Evolutionary conservation across 371 early-diverging fungal species (phyloP).

Genomic region (Lichtheimia hyalospora): DNA sequence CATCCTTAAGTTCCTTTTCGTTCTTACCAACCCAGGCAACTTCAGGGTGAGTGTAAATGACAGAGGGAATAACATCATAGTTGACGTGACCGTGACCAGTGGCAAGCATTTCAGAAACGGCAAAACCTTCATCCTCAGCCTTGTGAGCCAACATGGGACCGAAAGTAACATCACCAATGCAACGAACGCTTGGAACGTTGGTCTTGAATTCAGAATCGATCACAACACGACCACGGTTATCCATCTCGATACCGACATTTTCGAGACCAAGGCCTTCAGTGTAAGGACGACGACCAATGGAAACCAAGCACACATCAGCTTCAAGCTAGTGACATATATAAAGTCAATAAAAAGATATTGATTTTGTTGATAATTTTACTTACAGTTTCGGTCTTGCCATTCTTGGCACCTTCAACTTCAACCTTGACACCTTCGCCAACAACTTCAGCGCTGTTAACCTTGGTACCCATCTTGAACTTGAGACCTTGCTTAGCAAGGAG

Average conservation of each 20-base stretch:
- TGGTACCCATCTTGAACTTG: slow-evolving; percentile 97
- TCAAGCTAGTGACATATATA: slow-evolving; percentile 67
- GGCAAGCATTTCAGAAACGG: slow-evolving; percentile 91
- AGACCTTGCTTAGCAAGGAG: slow-evolving; percentile 93
- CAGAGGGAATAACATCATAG: slow-evolving; percentile 97
- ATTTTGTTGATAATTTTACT: slow-evolving; percentile 23
- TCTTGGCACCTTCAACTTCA: slow-evolving; percentile 89
- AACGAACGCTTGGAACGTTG: slow-evolving; percentile 84
- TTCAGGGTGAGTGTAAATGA: slow-evolving; percentile 98
- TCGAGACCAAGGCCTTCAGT: slow-evolving; percentile 92
- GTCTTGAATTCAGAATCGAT: slow-evolving; percentile 91
- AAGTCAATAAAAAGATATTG: not conserved
- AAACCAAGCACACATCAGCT: slow-evolving; percentile 91
- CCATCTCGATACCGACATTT: slow-evolving; percentile 85
- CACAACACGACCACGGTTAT: slow-evolving; percentile 88
- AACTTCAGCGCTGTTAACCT: slow-evolving; percentile 87
- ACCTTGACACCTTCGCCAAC: slow-evolving; percentile 86
- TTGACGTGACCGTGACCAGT: slow-evolving; percentile 96
- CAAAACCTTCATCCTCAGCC: slow-evolving; percentile 98
- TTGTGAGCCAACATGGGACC: slow-evolving; percentile 99
- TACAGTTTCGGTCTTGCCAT: slow-evolving; percentile 76
- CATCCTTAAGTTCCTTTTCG: slow-evolving; percentile 90
- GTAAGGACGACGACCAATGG: slow-evolving; percentile 95
- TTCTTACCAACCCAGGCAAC: slow-evolving; percentile 98
- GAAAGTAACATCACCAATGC: slow-evolving; percentile 96